Evolutionary conservation across 495 filamentous ascomycete species (phyloP), one percentile per base, ranked within the genome.

Genomic region (Xylaria cubensis): DNA sequence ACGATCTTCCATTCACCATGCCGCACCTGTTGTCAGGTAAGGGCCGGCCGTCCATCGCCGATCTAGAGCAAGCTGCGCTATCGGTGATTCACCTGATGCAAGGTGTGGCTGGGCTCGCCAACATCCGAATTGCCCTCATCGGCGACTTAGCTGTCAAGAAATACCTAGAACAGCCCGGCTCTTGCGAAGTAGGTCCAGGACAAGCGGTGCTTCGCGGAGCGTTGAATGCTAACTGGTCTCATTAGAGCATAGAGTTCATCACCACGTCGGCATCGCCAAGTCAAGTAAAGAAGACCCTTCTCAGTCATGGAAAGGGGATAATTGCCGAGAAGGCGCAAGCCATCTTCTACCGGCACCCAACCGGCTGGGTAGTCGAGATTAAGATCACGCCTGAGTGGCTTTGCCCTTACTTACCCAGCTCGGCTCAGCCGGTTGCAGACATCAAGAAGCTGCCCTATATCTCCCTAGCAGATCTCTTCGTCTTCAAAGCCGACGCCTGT

Each of bases 331-430:
- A 41, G 46, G 41, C 53, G 12, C 55, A 62, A 34, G 56, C 51
- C 29, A 32, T 73, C 13, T 67, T 68, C 71, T 73, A 68, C 46
- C 61, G 58, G 42, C 64, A 69, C 56, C 64, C 64, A 26, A 26
- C 42, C 10, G 71, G 71, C 36, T 73, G 71, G 71, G 44, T n/a
- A 12, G 58, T 73, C n/a, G 71, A 69, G 24, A 34, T 73, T 2
- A 73, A 73, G 64, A 53, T 73, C 55, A 73, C 71, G 55, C 71
- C 71, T 24, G 71, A 64, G 44, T 73, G 71, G 71, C 71, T 73
- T 24, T 69, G 55, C 32, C 65, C 71, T 46, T 73, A 68, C 56
- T 39, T 73, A 4, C 64, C 71, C 17, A 48, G 46, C 36, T 66
- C 70, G 15, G 70, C 53, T 13, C 64, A 72, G 42, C 29, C 9